Base-by-base conservation (phyloP, 768 basidiomycete genomes). In the Kockovaella imperatae region DNA sequence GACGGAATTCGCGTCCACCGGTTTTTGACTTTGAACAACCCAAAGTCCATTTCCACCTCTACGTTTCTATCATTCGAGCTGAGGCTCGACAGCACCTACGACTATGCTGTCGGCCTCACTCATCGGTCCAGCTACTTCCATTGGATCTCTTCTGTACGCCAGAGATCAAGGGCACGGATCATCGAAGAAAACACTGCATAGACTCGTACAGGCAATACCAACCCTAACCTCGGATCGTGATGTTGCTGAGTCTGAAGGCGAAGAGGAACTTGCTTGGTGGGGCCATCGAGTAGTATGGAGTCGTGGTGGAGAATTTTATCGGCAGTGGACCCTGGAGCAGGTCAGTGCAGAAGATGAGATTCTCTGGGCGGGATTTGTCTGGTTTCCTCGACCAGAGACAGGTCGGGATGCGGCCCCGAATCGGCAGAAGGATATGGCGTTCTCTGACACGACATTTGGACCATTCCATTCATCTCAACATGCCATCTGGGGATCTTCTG, bases 241-340 rank as follows among this genome's bases (percentile, higher is more conserved):
- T 42, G 44, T 15, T 6, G 6, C 13, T 21, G 45, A 50, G 20
- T 42, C 28, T 20, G 44, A 44, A 14, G 29, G 45, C 10, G 61
- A 60, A 28, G 70, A 73, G 42, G 62, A 68, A 52, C 57, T 73
- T 3, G 63, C 55, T 5, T 73, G 71, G 71, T 65, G 43, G 5
- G 60, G 40, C 1, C 49, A 47, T 18, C 60, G 47, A 5, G 53
- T 71, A 23, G 52, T 71, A 10, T 73, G 70, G 68, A 64, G 57
- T 28, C 34, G 53, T 36, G 64, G 67, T 14, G 36, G 54, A 8
- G 38, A 65, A 36, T 34, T 73, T 6, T 59, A 57, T 29, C 50
- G 66, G 29, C 55, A 60, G 21, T 73, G 55, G 35, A 60, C 64
- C 5, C 71, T 63, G 40, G 59, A 62, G 0, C 43, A 52, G 5